Evolutionary conservation across 2,329 filamentous ascomycete species (phyloP), one percentile per base, ranked within the genome.

Genomic region (Colletotrichum acutatum): DNA sequence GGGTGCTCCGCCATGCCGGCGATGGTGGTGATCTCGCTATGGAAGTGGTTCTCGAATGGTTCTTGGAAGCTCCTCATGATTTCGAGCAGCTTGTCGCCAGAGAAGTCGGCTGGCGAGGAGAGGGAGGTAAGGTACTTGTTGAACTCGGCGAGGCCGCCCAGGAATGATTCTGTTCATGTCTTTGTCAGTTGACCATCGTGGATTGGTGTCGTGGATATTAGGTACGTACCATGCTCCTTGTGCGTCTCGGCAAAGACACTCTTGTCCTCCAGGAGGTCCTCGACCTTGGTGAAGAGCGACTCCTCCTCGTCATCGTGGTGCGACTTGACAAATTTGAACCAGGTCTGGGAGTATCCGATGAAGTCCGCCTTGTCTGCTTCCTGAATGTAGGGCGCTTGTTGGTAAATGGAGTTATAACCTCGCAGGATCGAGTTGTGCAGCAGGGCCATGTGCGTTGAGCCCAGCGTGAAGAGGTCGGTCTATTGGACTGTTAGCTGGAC

Each of bases 401-500:
- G 85, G 78, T 89, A 90, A 77, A 92, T 90, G 77, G 86, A 88
- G 80, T 92, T 92, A 83, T 89, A 90, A 66, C 89, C 89, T 54
- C 90, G 88, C 74, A 92, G 87, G 76, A 92, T 88, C 68, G 87
- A 83, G 77, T 92, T 92, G 83, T 92, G 90, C 62, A 90, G 82
- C 64, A 91, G 79, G 3, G 86, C 84, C 90, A 91, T 92, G 80
- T 92, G 88, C 19, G 89, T 90, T 0, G 90, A 89, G 26, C 88
- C 88, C 0, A 84, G 85, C 1, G 88, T 90, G 79, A 90, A 91
- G 75, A 90, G 83, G 76, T 91, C 89, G 49, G 86, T 87, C 86
- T 89, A 73, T 26, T 56, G 32, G 42, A 22, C 32, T n/a, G 66
- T 73, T 56, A 76, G 69, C 52, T 22, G n/a, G 34, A 53, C 64